Percentiles rank a stretch among this genome's conserved stretches.
Evolutionary conservation across 2,329 filamentous ascomycete genomes (phyloP).

Genomic region (Ophiostoma pallidulum): DNA sequence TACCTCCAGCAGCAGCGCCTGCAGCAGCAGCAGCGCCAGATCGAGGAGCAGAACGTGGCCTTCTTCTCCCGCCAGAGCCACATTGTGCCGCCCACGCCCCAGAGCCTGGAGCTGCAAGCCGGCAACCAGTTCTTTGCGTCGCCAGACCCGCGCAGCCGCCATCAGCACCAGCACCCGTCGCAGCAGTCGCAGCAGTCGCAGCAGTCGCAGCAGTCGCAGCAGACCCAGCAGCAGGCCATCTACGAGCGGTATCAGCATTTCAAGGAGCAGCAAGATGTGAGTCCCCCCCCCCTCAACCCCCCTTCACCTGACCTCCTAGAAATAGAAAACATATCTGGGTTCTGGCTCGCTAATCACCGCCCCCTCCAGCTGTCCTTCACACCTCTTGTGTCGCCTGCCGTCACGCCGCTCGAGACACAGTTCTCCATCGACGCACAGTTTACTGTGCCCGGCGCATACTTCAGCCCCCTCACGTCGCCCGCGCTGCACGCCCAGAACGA

Average conservation of each 20-base stretch:
- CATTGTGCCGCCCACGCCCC: slow-evolving; percentile 69
- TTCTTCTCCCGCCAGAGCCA: slow-evolving; percentile 46
- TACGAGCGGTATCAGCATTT: slow-evolving; percentile 58
- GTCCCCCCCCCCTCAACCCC: background rate
- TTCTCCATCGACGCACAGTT: slow-evolving; percentile 53
- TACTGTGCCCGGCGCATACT: slow-evolving; percentile 61
- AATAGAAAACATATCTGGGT: background rate
- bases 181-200: slow-evolving; percentile 46
- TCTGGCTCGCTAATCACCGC: slow-evolving; percentile 18
- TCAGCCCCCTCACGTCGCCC: slow-evolving; percentile 74
- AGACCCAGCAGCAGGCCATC: slow-evolving; percentile 42
- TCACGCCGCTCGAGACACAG: slow-evolving; percentile 66
- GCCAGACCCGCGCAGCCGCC: slow-evolving; percentile 35
- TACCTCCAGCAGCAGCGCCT: slow-evolving; percentile 55
- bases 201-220: slow-evolving; percentile 43
- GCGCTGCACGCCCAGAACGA: slow-evolving; percentile 65
- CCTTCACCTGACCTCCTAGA: background rate
- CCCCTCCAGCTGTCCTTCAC: slow-evolving; percentile 61
- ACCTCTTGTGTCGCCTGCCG: slow-evolving; percentile 72
- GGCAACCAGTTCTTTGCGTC: slow-evolving; percentile 51
- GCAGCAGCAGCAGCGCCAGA: slow-evolving; percentile 49
- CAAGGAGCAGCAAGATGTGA: slow-evolving; percentile 60
- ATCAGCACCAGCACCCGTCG: slow-evolving; percentile 42
- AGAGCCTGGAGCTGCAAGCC: slow-evolving; percentile 67
- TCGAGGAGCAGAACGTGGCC: slow-evolving; percentile 47